Evolutionary conservation across 768 basidiomycete genomes (phyloP).

Genomic region (Boletus speciosus): DNA sequence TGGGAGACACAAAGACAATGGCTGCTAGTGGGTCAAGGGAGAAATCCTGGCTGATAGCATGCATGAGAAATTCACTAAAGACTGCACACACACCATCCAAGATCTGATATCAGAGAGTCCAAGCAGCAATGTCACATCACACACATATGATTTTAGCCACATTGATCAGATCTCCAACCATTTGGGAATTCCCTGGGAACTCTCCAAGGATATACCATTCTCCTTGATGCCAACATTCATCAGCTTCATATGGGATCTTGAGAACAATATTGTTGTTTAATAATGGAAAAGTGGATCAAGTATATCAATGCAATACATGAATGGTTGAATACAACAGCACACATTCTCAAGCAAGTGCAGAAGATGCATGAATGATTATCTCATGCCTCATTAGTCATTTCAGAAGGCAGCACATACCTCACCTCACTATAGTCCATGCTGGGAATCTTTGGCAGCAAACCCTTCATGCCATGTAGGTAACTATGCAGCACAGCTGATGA

Average conservation of each 20-base stretch:
- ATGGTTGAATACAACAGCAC: neutral
- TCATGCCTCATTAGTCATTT: neutral
- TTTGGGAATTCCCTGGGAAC: neutral
- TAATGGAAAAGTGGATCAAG: no score
- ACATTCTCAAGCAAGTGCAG: neutral
- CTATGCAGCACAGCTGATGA: no score
- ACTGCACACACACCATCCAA: no score
- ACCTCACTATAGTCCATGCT: neutral
- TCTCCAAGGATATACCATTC: neutral
- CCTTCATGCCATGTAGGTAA: no score
- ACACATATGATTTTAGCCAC: neutral
- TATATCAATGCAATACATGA: neutral
- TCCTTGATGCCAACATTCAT: neutral
- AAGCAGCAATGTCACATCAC: accelerated
- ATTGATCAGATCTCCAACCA: neutral
- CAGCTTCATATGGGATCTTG: neutral
- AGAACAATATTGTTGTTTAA: neutral
- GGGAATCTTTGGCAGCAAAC: no score
- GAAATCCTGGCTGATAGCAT: no score
- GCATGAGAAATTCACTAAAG: no score
- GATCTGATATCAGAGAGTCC: neutral
- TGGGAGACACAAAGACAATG: no score
- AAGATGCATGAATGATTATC: neutral
- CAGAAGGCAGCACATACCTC: neutral
- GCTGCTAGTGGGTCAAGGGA: no score